phyloP scores from a whole-genome alignment of 1,284 basidiomycete species.

The Flammula alnicola region DNA sequence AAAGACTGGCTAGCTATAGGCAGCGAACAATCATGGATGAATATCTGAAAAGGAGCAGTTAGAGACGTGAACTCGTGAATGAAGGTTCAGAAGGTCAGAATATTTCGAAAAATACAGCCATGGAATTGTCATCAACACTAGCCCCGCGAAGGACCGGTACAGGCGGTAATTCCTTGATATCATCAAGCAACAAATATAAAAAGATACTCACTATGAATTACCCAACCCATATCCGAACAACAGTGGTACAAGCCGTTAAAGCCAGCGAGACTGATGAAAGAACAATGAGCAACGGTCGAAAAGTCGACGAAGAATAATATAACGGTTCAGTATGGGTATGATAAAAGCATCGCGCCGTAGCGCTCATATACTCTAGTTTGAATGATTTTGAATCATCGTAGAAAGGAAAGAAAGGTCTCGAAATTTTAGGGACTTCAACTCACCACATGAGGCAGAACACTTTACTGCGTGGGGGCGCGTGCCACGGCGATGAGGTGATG shows the following conservation, averaged over 20 bases:
- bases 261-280: neutral
- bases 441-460: too few species aligned
- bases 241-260: neutral
- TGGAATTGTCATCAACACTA: constrained; percentile 70
- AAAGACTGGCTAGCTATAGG: too few species aligned
- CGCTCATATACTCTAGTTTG: constrained; percentile 92
- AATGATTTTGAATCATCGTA: constrained; percentile 67
- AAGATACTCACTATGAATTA: constrained; percentile 36
- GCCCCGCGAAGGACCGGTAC: constrained; percentile 45
- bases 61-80: constrained; percentile 10
- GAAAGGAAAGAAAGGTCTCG: constrained; percentile 7
- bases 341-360: constrained; percentile 67
- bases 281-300: neutral
- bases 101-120: constrained; percentile 71
- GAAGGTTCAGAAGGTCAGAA: constrained; percentile 42
- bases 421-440: neutral
- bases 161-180: constrained; percentile 81
- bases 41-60: constrained; percentile 6
- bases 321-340: constrained; percentile 24
- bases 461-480: too few species aligned
- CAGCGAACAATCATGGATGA: neutral
- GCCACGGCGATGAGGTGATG: too few species aligned
- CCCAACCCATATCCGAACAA: neutral
- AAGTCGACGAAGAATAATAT: constrained; percentile 10
- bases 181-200: constrained; percentile 45